These are phyloP conservation scores for Coelastrella sp. DNA, from an alignment of 139 green algal species.

Conservation along the genomic window DNA sequence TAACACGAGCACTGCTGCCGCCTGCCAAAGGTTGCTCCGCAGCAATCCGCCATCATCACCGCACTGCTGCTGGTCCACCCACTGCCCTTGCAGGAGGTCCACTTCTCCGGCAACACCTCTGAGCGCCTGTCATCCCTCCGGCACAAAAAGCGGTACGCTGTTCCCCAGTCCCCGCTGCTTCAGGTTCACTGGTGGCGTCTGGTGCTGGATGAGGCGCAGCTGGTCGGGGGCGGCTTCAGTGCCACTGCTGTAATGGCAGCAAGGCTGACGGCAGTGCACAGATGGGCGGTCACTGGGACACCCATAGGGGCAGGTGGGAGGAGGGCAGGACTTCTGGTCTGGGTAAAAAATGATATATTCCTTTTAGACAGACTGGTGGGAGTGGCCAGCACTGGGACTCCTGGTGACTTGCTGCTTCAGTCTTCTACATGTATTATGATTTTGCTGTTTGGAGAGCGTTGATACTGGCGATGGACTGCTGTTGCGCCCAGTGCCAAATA, in stretches of 20 bases:
- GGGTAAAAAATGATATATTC: no score
- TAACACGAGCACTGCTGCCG: no score
- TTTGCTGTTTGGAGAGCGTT: no score
- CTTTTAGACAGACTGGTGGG: no score
- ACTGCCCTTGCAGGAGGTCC: slow-evolving; percentile 49
- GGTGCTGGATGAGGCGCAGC: slow-evolving; percentile 84
- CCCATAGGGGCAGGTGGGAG: slow-evolving; percentile 51
- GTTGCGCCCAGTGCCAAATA: no score
- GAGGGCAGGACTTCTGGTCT: neutral
- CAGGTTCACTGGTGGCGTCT: slow-evolving; percentile 74
- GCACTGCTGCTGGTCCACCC: neutral
- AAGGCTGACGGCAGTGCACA: slow-evolving; percentile 57
- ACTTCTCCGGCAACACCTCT: slow-evolving; percentile 46
- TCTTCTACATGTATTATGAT: neutral
- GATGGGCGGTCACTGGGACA: slow-evolving; percentile 81
- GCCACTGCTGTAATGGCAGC: slow-evolving; percentile 59
- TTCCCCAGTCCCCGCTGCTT: slow-evolving; percentile 67
- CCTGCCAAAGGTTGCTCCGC: no score
- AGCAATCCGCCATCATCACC: no score
- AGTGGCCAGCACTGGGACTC: no score
- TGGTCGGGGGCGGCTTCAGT: slow-evolving; percentile 57
- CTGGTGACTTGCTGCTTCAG: neutral
- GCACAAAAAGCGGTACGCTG: slow-evolving; percentile 70
- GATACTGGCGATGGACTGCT: no score
- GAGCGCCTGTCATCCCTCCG: slow-evolving; percentile 51